Base-by-base conservation (phyloP, 805 yeast species). In the Metschnikowia borealis region DNA sequence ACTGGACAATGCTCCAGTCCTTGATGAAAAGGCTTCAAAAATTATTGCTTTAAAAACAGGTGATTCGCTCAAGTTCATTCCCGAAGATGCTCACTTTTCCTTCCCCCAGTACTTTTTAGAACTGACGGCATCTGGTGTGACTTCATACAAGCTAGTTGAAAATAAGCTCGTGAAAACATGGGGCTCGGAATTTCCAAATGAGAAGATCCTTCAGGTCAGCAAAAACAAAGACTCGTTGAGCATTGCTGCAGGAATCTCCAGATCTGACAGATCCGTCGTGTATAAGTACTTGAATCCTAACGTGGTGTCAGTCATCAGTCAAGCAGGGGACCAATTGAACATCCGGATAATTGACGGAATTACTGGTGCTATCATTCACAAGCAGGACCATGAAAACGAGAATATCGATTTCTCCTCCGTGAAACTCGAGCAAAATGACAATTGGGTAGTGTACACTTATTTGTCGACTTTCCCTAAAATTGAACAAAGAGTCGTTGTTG, bases 261-360 rank as follows among this genome's bases (percentile, higher is more conserved):
- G 87, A 29, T 84, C 85, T 18, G 83, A 86, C 57, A 78, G 89
- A 62, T 74, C 84, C 1, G 92, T 89, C 1, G 68, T 89, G 37
- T 89, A 91, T 78, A 94, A 92, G 66, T 91, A 86, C 64, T 68
- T 91, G 52, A 77, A 87, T 60, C 96, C 95, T 18, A 82, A 87
- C 59, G 52, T 80, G 18, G 72, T 85, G 1, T 72, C 83, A 18
- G 77, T 84, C 2, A 68, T 84, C 0, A 63, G 73, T 7, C 58
- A 61, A 34, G 61, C 64, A 0, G 54, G 61, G 1, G 52, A 58
- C 0, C 21, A 36, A 0, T 58, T 89, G 34, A 69, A 64, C 11
- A 55, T 88, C 13, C 73, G 80, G 52, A 62, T 92, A 4, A 51
- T 89, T 33, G 94, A 92, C 62, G 73, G 82, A 0, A 70, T 86